A percentile compares a stretch with the other conserved stretches of the same genome.
Conservation (phyloP, 805 yeast genomes). For the Lachancea quebecensis region DNA sequence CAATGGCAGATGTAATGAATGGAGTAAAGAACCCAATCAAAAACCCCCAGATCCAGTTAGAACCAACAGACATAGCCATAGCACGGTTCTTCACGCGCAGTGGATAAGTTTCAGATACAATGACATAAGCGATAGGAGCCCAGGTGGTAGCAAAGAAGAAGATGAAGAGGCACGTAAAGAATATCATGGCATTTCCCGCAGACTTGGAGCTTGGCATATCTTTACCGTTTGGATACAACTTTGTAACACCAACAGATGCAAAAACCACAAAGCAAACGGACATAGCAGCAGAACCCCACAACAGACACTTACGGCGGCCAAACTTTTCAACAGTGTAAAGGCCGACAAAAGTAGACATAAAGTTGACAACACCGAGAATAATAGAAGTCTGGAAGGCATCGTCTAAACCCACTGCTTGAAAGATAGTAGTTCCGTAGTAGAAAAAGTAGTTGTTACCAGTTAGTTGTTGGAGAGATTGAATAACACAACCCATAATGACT, state of each 20-base stretch:
- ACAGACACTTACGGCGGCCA: slow-evolving; percentile 45
- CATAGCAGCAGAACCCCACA: slow-evolving; percentile 47
- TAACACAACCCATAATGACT: slow-evolving; percentile 44
- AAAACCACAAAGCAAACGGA: slow-evolving; percentile 40
- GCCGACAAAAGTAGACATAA: slow-evolving; percentile 50
- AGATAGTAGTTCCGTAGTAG: slow-evolving; percentile 60
- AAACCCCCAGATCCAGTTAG: slow-evolving; percentile 65
- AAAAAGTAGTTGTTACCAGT: slow-evolving; percentile 64
- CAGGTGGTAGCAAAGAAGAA: slow-evolving; percentile 70
- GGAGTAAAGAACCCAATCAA: slow-evolving; percentile 66
- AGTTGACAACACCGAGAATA: slow-evolving; percentile 53
- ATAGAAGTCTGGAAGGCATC: slow-evolving; percentile 58
- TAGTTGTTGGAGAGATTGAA: slow-evolving; percentile 61
- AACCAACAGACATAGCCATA: slow-evolving; percentile 52
- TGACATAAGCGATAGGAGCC: slow-evolving; percentile 66
- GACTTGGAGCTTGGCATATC: slow-evolving; percentile 40
- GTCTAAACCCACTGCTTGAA: slow-evolving; percentile 52
- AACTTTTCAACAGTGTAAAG: slow-evolving; percentile 46
- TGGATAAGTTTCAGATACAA: slow-evolving; percentile 65
- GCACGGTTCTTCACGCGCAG: slow-evolving; percentile 58
- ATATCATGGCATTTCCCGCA: slow-evolving; percentile 66
- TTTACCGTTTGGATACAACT: slow-evolving; percentile 36
- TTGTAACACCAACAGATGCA: slow-evolving; percentile 56
- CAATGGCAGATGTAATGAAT: slow-evolving; percentile 53
- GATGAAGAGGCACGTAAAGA: slow-evolving; percentile 61